Conservation (phyloP, 2,329 filamentous ascomycete species). For the Microcyclosporella mali region DNA sequence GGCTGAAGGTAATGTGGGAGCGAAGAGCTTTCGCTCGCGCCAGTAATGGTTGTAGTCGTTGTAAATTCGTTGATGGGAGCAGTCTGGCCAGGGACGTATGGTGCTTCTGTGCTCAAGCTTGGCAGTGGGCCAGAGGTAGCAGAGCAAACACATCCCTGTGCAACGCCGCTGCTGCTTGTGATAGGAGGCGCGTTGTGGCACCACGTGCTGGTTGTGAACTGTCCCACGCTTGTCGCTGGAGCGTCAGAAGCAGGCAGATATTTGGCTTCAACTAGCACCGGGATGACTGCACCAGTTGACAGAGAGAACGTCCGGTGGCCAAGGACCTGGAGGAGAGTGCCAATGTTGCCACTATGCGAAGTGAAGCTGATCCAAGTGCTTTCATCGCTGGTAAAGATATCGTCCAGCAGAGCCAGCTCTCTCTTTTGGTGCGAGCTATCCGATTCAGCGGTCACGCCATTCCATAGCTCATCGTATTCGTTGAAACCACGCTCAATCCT, state of each 20-base stretch:
- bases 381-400: slow-evolving; percentile 50
- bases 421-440: slow-evolving; percentile 47
- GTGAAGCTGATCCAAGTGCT: slow-evolving; percentile 55
- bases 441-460: slow-evolving; percentile 45
- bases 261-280: slow-evolving; percentile 58
- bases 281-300: slow-evolving; percentile 62
- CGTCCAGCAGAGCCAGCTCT: slow-evolving; percentile 48
- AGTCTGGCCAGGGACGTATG: slow-evolving; percentile 15
- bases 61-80: slow-evolving; percentile 19
- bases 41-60: slow-evolving; percentile 11
- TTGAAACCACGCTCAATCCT: slow-evolving; percentile 55
- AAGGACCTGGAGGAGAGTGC: slow-evolving; percentile 48
- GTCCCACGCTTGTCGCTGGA: slow-evolving; percentile 26
- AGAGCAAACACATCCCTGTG: slow-evolving; percentile 29
- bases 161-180: slow-evolving; percentile 23
- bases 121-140: slow-evolving; percentile 14
- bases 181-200: slow-evolving; percentile 31
- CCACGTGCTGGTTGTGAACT: slow-evolving; percentile 31
- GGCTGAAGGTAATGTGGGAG: too few relatives aligned
- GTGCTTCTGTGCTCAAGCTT: slow-evolving; percentile 14
- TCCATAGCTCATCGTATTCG: slow-evolving; percentile 53
- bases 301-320: slow-evolving; percentile 57
- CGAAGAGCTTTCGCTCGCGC: neutral
- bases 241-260: slow-evolving; percentile 32
- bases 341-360: slow-evolving; percentile 55